These are phyloP conservation scores for Glycine latifolia DNA, from an alignment of 306 rosid genomes.

Conservation along the genomic window DNA sequence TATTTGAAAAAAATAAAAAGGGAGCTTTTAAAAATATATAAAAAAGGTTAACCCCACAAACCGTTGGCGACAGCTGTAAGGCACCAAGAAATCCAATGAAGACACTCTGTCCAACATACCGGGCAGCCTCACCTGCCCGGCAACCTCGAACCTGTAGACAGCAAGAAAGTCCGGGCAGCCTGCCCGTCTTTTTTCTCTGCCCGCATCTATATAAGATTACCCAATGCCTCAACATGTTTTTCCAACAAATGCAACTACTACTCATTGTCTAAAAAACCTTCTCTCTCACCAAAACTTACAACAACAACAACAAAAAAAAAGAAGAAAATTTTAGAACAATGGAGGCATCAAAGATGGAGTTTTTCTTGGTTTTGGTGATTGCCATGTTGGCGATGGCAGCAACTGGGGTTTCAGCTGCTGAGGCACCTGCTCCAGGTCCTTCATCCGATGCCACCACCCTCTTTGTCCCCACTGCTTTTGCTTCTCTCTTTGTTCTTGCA, in stretches of 20 bases:
- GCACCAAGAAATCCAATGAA: slow-evolving; percentile 39
- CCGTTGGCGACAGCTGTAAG: slow-evolving; percentile 65
- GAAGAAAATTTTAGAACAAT: slow-evolving; percentile 26
- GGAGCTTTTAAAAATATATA: background rate
- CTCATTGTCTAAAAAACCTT: background rate
- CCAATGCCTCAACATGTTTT: background rate
- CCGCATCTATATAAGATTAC: slow-evolving; percentile 45
- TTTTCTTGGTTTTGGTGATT: slow-evolving; percentile 46
- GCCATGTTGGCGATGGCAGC: slow-evolving; percentile 47
- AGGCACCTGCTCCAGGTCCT: slow-evolving; percentile 65
- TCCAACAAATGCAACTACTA: slow-evolving; percentile 39
- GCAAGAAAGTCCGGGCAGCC: slow-evolving; percentile 30
- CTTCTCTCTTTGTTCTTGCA: slow-evolving; percentile 58
- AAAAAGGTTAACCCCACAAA: slow-evolving; percentile 22
- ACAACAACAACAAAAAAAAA: no score
- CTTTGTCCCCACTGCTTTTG: slow-evolving; percentile 46
- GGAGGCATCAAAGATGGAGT: slow-evolving; percentile 53
- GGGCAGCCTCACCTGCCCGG: slow-evolving; percentile 40
- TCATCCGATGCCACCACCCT: slow-evolving; percentile 53
- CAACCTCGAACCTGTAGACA: background rate
- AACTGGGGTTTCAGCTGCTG: slow-evolving; percentile 55
- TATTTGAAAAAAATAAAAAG: background rate
- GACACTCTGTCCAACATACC: slow-evolving; percentile 52
- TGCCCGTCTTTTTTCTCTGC: slow-evolving; percentile 43
- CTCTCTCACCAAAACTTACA: background rate